Evolutionary conservation across 106 monocot genomes (phyloP).

Genomic region (Allium sativum): DNA sequence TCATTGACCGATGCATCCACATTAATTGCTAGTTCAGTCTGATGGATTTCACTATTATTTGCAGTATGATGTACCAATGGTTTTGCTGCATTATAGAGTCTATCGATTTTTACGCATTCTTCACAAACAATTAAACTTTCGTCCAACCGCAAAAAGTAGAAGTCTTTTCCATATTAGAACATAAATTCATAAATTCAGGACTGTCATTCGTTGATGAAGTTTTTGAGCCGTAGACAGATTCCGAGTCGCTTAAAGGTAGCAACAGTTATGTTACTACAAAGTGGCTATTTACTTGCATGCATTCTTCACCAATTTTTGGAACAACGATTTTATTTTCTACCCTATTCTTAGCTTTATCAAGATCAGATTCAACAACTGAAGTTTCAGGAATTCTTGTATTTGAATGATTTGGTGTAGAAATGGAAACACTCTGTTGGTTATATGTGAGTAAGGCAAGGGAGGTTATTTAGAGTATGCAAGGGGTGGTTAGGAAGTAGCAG

Average conservation of each 20-base stretch:
- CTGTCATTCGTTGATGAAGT: conserved; percentile 5
- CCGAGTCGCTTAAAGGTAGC: conserved; percentile 5
- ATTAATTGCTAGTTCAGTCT: not conserved
- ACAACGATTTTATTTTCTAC: too few species aligned
- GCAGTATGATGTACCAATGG: not conserved
- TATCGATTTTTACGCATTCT: conserved; percentile 34
- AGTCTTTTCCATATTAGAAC: conserved; percentile 52
- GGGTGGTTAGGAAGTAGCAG: too few species aligned
- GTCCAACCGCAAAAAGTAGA: conserved; percentile 13
- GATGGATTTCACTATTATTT: conserved; percentile 3
- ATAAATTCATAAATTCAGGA: conserved; percentile 18
- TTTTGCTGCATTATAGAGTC: conserved; percentile 8
- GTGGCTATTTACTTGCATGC: conserved; percentile 19
- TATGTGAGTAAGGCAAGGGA: too few species aligned
- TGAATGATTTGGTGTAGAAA: too few species aligned
- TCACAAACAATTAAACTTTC: conserved; percentile 29
- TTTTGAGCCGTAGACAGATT: conserved; percentile 2
- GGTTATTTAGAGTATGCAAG: too few species aligned
- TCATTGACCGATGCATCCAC: conserved; percentile 5
- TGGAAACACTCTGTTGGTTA: too few species aligned
- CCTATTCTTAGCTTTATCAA: too few species aligned
- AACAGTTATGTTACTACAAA: conserved; percentile 4
- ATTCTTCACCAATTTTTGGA: conserved; percentile 57
- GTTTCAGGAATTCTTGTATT: too few species aligned
- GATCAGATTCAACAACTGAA: too few species aligned